Evolutionary conservation across 2,329 filamentous ascomycete species (phyloP).

Genomic region (Xylaria hypoxylon): DNA sequence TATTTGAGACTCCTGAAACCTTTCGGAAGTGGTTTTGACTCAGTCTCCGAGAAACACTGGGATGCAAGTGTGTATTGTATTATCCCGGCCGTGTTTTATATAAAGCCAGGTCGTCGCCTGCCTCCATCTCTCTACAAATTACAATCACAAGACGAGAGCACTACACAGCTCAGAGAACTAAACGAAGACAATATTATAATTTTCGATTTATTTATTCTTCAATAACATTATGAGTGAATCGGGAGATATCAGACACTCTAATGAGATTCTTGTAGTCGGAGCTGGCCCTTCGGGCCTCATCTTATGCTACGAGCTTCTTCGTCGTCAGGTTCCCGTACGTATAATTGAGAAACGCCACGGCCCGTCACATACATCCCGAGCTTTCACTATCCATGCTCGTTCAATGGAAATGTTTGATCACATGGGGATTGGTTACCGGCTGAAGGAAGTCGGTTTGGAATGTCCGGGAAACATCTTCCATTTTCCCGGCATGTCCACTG

Average conservation of each 20-base stretch:
- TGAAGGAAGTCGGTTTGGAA: slow-evolving; percentile 16
- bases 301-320: slow-evolving; percentile 19
- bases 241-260: slow-evolving; percentile 7
- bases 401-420: slow-evolving; percentile 22
- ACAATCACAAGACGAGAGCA: too few relatives aligned
- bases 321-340: slow-evolving; percentile 8
- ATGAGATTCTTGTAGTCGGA: slow-evolving; percentile 19
- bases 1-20: too few relatives aligned
- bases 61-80: too few relatives aligned
- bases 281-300: slow-evolving; percentile 11
- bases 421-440: slow-evolving; percentile 5
- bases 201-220: too few relatives aligned
- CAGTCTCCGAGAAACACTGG: too few relatives aligned
- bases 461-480: slow-evolving; percentile 16
- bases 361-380: slow-evolving; percentile 7
- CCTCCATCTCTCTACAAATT: too few relatives aligned
- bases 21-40: too few relatives aligned
- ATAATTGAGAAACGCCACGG: slow-evolving; percentile 7
- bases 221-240: not conserved
- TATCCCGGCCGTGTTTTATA: too few relatives aligned
- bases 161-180: too few relatives aligned
- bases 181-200: too few relatives aligned
- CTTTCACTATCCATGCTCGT: slow-evolving; percentile 9
- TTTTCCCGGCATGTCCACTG: slow-evolving; percentile 8
- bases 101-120: too few relatives aligned